phyloP scores from a whole-genome alignment of 495 filamentous ascomycete genomes.

The Aspergillus heteromorphus region DNA sequence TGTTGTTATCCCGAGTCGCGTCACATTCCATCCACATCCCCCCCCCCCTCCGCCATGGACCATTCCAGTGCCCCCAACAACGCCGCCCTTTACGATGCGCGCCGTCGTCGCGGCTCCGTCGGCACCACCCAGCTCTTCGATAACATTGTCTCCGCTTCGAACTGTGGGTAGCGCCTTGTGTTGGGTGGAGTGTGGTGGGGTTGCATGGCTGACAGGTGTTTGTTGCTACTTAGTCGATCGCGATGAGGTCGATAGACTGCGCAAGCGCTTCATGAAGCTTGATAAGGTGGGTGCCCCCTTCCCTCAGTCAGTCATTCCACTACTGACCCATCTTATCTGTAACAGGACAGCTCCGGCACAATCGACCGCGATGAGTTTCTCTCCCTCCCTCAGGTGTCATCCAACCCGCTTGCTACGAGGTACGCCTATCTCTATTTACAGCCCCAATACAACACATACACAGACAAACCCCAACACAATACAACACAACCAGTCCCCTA shows the following conservation, averaged over 20 bases:
- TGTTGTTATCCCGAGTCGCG: background rate
- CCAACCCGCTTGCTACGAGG: slow-evolving; percentile 94
- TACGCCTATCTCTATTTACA: slow-evolving; percentile 33
- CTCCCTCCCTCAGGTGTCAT: slow-evolving; percentile 92
- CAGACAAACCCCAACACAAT: too few relatives aligned
- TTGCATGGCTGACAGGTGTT: background rate
- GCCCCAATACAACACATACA: too few relatives aligned
- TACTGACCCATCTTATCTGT: background rate
- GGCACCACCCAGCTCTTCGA: slow-evolving; percentile 87
- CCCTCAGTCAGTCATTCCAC: background rate
- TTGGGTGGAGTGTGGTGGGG: background rate
- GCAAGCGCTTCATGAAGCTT: slow-evolving; percentile 98
- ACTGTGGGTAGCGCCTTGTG: slow-evolving; percentile 58
- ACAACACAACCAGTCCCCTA: too few relatives aligned
- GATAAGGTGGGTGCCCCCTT: slow-evolving; percentile 65
- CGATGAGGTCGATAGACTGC: slow-evolving; percentile 90
- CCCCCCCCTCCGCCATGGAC: slow-evolving; percentile 26
- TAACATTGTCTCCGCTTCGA: slow-evolving; percentile 90
- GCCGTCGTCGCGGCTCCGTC: slow-evolving; percentile 53
- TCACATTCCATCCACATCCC: background rate
- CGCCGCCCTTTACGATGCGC: slow-evolving; percentile 46
- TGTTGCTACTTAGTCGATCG: slow-evolving; percentile 67
- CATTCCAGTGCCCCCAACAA: slow-evolving; percentile 38
- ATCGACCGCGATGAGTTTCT: slow-evolving; percentile 99
- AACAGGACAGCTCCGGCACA: slow-evolving; percentile 91